These are phyloP conservation scores for Chytriomyces sp. DNA, from an alignment of 192 early-diverging fungal genomes.

Conservation along the genomic window DNA sequence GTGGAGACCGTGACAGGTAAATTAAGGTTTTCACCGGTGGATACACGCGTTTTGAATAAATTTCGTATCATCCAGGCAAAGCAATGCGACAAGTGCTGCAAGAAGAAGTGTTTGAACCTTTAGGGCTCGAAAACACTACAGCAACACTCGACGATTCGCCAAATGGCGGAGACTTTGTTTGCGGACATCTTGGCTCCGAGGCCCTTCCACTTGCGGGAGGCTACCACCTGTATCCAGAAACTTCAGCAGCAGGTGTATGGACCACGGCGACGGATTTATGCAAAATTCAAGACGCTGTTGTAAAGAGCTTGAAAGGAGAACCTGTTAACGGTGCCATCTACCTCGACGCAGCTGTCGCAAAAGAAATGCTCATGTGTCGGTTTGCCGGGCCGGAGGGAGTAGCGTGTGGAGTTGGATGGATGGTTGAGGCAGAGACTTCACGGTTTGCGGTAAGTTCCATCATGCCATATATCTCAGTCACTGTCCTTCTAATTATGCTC, in stretches of 20 bases:
- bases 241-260: slow-evolving; percentile 46
- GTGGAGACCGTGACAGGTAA: slow-evolving; percentile 43
- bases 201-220: slow-evolving; percentile 28
- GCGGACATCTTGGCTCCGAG: slow-evolving; percentile 23
- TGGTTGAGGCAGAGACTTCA: neutral
- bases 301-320: slow-evolving; percentile 5
- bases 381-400: neutral
- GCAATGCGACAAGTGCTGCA: slow-evolving; percentile 7
- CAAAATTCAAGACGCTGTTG: slow-evolving; percentile 6
- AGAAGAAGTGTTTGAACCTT: slow-evolving; percentile 35
- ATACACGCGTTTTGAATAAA: too few relatives aligned
- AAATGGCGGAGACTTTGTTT: slow-evolving; percentile 30
- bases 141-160: neutral
- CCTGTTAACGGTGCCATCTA: neutral
- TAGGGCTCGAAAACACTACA: slow-evolving; percentile 30
- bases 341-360: neutral
- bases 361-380: neutral
- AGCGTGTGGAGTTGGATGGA: slow-evolving; percentile 6
- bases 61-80: too few relatives aligned
- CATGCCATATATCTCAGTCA: too few relatives aligned
- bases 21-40: neutral
- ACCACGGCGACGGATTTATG: slow-evolving; percentile 36
- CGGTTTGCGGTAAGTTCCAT: too few relatives aligned
- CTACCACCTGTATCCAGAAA: slow-evolving; percentile 46
- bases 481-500: neutral